phyloP scores from a whole-genome alignment of 2,329 filamentous ascomycete species.

The Pseudopyrenochaeta lycopersici region DNA sequence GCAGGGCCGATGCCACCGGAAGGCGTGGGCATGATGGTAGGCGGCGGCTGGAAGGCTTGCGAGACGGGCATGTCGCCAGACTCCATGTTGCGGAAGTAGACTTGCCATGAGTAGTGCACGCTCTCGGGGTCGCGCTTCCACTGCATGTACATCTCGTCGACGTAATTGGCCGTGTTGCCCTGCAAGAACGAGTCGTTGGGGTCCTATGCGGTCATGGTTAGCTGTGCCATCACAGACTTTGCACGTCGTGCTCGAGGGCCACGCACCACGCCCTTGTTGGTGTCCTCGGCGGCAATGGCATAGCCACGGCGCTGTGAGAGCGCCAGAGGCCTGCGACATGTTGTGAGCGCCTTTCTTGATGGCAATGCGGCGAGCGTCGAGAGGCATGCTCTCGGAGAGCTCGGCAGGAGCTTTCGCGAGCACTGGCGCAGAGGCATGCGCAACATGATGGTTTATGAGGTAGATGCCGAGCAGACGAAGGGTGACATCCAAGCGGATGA shows the following conservation, averaged over 20 bases:
- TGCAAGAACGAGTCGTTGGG: conserved; percentile 96
- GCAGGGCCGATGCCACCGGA: conserved; percentile 77
- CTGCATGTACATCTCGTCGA: conserved; percentile 99
- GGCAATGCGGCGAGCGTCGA: conserved; percentile 50
- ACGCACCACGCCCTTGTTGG: conserved; percentile 68
- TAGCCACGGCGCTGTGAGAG: conserved; percentile 62
- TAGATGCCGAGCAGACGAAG: conserved; percentile 25
- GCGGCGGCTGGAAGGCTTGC: conserved; percentile 94
- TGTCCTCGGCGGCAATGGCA: conserved; percentile 67
- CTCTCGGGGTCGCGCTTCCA: conserved; percentile 95
- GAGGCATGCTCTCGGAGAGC: conserved; percentile 58
- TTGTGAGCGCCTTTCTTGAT: conserved; percentile 53
- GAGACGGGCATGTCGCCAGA: conserved; percentile 97
- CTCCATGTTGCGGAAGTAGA: conserved; percentile 99
- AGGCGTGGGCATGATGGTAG: conserved; percentile 85
- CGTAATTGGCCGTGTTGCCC: conserved; percentile 97
- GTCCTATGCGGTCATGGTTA: conserved; percentile 63
- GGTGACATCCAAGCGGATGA: conserved; percentile 43
- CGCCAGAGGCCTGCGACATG: conserved; percentile 59
- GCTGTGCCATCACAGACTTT: conserved; percentile 25
- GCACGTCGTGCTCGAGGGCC: conserved; percentile 12
- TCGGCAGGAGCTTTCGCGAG: conserved; percentile 72
- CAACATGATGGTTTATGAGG: conserved; percentile 68
- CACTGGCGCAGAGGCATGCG: conserved; percentile 72
- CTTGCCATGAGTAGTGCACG: conserved; percentile 98